Evolutionary conservation across 495 filamentous ascomycete genomes (phyloP).

Genomic region (Penicillium arizonense): DNA sequence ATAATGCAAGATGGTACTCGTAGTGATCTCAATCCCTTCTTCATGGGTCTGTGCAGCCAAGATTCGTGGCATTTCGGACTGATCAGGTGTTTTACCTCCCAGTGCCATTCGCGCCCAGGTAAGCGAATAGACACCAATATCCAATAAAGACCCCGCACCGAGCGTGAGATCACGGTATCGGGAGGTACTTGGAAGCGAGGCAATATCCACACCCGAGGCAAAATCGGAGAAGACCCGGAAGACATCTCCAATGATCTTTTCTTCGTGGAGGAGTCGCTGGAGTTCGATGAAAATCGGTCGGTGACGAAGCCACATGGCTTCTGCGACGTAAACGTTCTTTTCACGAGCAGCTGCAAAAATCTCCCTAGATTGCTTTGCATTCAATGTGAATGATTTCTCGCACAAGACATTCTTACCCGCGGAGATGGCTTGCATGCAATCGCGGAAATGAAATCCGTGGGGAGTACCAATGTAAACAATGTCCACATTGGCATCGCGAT

Average conservation of each 20-base stretch:
- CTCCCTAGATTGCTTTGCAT: slow-evolving; percentile 31
- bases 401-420: slow-evolving; percentile 42
- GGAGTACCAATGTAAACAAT: slow-evolving; percentile 47
- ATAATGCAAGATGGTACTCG: slow-evolving; percentile 19
- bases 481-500: slow-evolving; percentile 36
- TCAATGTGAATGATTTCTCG: slow-evolving; percentile 44
- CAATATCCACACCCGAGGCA: slow-evolving; percentile 6
- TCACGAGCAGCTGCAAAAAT: slow-evolving; percentile 37
- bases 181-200: slow-evolving; percentile 1
- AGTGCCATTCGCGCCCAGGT: slow-evolving; percentile 20
- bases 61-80: slow-evolving; percentile 10
- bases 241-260: slow-evolving; percentile 12
- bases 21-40: slow-evolving; percentile 19
- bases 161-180: slow-evolving; percentile 11
- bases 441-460: slow-evolving; percentile 37
- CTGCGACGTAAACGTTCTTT: slow-evolving; percentile 43
- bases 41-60: slow-evolving; percentile 16
- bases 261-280: slow-evolving; percentile 4
- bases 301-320: slow-evolving; percentile 28
- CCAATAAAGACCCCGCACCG: slow-evolving; percentile 17
- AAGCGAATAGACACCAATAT: slow-evolving; percentile 24
- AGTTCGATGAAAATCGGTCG: slow-evolving; percentile 12
- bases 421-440: slow-evolving; percentile 40
- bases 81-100: not conserved
- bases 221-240: slow-evolving; percentile 9